Base-by-base conservation (phyloP, 2,329 filamentous ascomycete genomes). In the Claviceps quebecensis region DNA sequence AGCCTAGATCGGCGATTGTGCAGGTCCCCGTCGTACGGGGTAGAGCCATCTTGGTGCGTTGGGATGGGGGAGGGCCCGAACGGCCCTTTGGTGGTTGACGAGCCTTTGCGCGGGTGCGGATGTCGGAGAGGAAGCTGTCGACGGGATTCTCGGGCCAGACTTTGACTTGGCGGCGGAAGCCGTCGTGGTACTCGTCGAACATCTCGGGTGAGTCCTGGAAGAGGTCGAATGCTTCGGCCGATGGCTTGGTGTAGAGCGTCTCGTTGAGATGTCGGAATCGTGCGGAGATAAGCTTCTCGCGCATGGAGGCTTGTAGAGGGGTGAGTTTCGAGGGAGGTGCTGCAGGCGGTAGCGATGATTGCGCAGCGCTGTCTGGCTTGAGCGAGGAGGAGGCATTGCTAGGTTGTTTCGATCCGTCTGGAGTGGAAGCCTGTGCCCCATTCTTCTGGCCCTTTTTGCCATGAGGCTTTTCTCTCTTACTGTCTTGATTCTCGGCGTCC, bases 231-330 rank as follows among this genome's bases (percentile, higher is more conserved):
- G 93, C 86, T 57, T 93, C 82, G 38, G 75, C 73, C 0, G 93
- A 98, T 1, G 90, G 87, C 7, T 84, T 87, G 4, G 91, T 97
- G 72, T 98, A 98, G 14, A 98, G 82, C 0, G 88, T 91, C 72
- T 98, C 86, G 67, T 98, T 98, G 55, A 98, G 81, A 68, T 97
- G 89, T 56, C 93, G 88, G 78, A 98, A 98, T 53, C 93, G 89
- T 1, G 93, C 90, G 9, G 90, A 94, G 56, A 95, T 77, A 56
- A 98, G 82, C 73, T 98, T 98, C 63, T 89, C 84, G 55, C 87
- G 84, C 93, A 98, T 98, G 3, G 87, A 83, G 51, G 85, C 81
- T 73, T 98, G 93, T 52, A 98, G 81, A 3, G 93, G 89, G 1
- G 93, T 98, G 61, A 98, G 80, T 59, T 86, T 87, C 55, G 67